Base-by-base conservation (phyloP, 2,329 filamentous ascomycete genomes). In the Stylonectria norvegica region DNA sequence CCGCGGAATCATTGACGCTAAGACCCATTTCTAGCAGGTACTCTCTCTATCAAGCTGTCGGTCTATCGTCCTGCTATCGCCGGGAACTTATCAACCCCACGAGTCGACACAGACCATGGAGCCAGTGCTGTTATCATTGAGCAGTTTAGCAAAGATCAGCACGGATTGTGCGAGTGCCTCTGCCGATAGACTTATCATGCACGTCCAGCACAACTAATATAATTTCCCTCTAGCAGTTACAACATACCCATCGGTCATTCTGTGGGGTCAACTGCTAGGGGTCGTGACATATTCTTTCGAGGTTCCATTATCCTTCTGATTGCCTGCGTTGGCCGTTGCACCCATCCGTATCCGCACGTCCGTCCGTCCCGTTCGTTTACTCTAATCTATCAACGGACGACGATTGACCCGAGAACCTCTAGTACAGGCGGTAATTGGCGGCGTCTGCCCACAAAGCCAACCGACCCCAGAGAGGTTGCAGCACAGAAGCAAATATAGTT, bases 1-100 rank as follows among this genome's bases (percentile, higher is more conserved):
- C 14, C 20, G 15, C 23, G 14, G 22, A 30, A 15, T 12, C 10
- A 7, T 33, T 34, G 16, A 38, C 36, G 19, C 28, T 17, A 35
- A 25, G 30, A 36, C 16, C 28, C 36, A 30, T 39, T 19, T 37
- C 39, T 45, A 15, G 36, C 29, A 34, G 31, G 31, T 33, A 25
- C 16, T 19, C 27, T 15, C 15, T 5, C 15, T 31, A 35, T 34
- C 37, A 25, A 14, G 31, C n/a, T n/a, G n/a, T n/a, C n/a, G n/a
- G 17, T 34, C n/a, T n/a, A n/a, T n/a, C n/a, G n/a, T n/a, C n/a
- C n/a, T n/a, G 44, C 27, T 38, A 40, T 40, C 38, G 23, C 25
- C 36, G 33, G 25, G 20, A 35, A 37, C 41, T 49, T 46, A 42
- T 47, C 40, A 36, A 46, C 47, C 37, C 48, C 53, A 53, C 45